Conservation (phyloP, 768 basidiomycete genomes). For the Naematelia aurantialba region DNA sequence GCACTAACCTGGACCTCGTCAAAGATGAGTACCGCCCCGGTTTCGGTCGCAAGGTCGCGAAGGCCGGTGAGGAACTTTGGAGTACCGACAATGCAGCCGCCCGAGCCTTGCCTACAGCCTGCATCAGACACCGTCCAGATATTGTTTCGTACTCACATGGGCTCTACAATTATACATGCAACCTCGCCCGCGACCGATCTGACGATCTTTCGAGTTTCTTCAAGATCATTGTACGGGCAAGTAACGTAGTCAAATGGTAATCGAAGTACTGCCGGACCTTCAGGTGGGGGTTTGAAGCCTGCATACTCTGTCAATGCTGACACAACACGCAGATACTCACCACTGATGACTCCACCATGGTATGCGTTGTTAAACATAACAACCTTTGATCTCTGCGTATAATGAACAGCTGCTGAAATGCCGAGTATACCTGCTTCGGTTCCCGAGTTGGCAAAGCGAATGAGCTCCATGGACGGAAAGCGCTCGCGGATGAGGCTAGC, state of each 20-base stretch:
- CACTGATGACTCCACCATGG: conserved; percentile 13
- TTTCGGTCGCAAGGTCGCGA: conserved; percentile 7
- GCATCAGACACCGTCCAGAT: background rate
- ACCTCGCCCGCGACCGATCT: background rate
- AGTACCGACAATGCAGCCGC: conserved; percentile 10
- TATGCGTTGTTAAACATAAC: conserved; percentile 24
- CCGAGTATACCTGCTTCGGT: conserved; percentile 26
- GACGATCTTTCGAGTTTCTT: background rate
- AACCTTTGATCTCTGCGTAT: conserved; percentile 16
- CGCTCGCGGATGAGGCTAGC: conserved; percentile 11
- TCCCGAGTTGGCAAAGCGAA: conserved; percentile 28
- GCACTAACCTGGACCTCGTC: conserved; percentile 20
- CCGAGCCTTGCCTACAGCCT: background rate
- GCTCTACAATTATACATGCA: conserved; percentile 20
- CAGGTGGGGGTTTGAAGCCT: background rate
- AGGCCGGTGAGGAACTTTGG: conserved; percentile 16
- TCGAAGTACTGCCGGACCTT: background rate
- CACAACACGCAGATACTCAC: conserved; percentile 10
- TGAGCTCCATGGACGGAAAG: conserved; percentile 22
- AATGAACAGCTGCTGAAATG: conserved; percentile 13
- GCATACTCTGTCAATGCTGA: conserved; percentile 4
- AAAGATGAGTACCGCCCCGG: conserved; percentile 23
- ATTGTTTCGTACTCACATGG: conserved; percentile 13
- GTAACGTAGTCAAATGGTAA: conserved; percentile 13
- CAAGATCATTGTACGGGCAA: conserved; percentile 25